A percentile compares a stretch with the other conserved stretches of the same genome.
These are phyloP conservation scores for Saccharomycopsis olivae DNA, from an alignment of 805 yeast genomes.

Conservation along the genomic window DNA sequence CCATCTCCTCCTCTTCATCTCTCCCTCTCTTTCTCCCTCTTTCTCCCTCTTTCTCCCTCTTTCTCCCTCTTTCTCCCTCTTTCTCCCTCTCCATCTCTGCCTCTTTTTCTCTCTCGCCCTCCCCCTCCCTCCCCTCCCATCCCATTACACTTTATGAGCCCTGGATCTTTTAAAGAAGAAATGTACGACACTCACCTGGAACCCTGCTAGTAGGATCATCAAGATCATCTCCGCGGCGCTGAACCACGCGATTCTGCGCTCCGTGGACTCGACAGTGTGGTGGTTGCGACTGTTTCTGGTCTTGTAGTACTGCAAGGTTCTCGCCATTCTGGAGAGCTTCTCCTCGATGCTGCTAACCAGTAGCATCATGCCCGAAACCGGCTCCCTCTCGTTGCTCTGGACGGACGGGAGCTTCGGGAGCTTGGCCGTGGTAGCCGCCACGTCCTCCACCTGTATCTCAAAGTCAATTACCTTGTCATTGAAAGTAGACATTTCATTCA, in stretches of 20 bases:
- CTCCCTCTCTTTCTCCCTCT: too few relatives aligned
- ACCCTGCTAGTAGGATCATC: constrained; percentile 58
- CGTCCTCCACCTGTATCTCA: constrained; percentile 43
- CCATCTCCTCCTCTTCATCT: too few relatives aligned
- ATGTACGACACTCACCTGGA: constrained; percentile 60
- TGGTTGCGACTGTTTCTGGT: constrained; percentile 88
- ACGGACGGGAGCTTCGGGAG: constrained; percentile 10
- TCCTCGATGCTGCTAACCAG: constrained; percentile 49
- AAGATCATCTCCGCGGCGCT: constrained; percentile 54
- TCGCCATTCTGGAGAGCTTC: constrained; percentile 46
- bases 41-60: too few relatives aligned
- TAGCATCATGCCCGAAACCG: constrained; percentile 21
- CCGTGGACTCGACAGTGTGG: constrained; percentile 58
- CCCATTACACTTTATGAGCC: constrained; percentile 12
- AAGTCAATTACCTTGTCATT: constrained; percentile 80
- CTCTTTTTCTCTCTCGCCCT: too few relatives aligned
- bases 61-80: too few relatives aligned
- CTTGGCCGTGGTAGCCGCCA: constrained; percentile 54
- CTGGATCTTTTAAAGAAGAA: constrained; percentile 37
- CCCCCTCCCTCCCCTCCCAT: too few relatives aligned
- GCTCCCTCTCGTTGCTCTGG: constrained; percentile 12
- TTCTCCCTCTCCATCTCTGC: too few relatives aligned
- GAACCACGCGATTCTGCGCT: constrained; percentile 50
- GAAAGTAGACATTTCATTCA: constrained; percentile 69
- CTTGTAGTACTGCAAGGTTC: constrained; percentile 69